Percentiles rank a stretch among this genome's conserved stretches.
These are phyloP conservation scores for Narthecium ossifragum DNA, from an alignment of 106 monocot genomes.

Conservation along the genomic window DNA sequence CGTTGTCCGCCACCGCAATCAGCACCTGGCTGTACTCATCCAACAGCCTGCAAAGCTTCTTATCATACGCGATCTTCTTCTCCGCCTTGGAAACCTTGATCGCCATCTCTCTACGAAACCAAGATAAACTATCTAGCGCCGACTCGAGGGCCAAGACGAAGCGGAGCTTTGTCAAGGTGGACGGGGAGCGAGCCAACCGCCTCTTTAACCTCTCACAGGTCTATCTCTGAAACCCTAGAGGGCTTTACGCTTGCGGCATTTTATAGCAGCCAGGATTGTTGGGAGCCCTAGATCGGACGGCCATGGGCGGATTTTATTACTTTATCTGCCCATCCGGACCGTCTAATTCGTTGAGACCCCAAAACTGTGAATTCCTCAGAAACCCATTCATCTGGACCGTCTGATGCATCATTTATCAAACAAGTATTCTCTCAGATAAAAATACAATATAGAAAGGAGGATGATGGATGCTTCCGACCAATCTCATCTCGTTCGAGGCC, in stretches of 20 bases:
- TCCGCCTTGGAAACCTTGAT: constrained; percentile 73
- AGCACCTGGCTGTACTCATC: constrained; percentile 80
- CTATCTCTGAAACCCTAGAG: not conserved
- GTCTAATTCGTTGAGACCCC: too few species aligned
- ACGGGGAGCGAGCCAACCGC: constrained; percentile 4
- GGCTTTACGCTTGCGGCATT: too few species aligned
- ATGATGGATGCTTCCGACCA: too few species aligned
- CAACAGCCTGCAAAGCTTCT: constrained; percentile 64
- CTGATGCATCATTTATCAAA: too few species aligned
- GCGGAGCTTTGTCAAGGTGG: constrained; percentile 21
- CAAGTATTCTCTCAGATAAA: too few species aligned
- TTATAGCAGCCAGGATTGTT: not conserved
- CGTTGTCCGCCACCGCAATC: constrained; percentile 74
- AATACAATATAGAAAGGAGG: too few species aligned
- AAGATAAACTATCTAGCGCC: not conserved
- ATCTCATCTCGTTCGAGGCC: too few species aligned
- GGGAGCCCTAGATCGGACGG: not conserved
- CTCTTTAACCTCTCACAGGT: constrained; percentile 20
- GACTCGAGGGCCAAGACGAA: constrained; percentile 22
- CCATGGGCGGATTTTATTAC: not conserved
- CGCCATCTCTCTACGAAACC: constrained; percentile 32
- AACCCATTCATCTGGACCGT: too few species aligned
- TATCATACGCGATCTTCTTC: constrained; percentile 83
- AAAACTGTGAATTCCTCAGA: too few species aligned
- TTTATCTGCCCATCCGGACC: too few species aligned